Percentiles rank a stretch among this genome's conserved stretches.
phyloP scores from a whole-genome alignment of 140 eudicot genomes.

The Senecio squalidus region DNA sequence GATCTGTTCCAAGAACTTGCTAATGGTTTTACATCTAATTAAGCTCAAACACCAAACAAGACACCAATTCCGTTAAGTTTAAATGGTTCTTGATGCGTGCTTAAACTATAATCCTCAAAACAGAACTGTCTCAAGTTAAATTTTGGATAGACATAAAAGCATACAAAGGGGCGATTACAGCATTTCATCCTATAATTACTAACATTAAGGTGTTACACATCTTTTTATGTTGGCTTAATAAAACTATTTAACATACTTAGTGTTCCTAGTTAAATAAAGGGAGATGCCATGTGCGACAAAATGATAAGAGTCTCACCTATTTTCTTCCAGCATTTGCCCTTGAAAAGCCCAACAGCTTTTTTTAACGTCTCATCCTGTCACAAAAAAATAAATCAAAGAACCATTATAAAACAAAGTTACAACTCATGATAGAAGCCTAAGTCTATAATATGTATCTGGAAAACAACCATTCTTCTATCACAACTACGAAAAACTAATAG shows the following conservation, averaged over 20 bases:
- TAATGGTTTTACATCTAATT: no score
- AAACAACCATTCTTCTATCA: background rate
- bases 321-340: constrained; percentile 97
- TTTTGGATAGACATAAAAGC: no score
- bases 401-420: constrained; percentile 4
- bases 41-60: no score
- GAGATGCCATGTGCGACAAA: constrained; percentile 6
- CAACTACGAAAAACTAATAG: background rate
- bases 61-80: no score
- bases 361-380: constrained; percentile 76
- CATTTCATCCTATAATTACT: background rate
- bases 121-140: no score
- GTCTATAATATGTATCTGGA: background rate
- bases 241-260: constrained; percentile 8
- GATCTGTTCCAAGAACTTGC: no score
- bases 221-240: background rate
- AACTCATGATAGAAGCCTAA: constrained; percentile 1
- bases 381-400: constrained; percentile 2
- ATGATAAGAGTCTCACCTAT: constrained; percentile 50
- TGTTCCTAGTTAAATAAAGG: background rate
- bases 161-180: background rate
- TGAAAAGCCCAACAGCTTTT: constrained; percentile 65
- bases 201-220: constrained; percentile 1
- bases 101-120: background rate
- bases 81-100: no score